Conservation (phyloP, 169 alveolate species). For the Plasmodium malariae region DNA sequence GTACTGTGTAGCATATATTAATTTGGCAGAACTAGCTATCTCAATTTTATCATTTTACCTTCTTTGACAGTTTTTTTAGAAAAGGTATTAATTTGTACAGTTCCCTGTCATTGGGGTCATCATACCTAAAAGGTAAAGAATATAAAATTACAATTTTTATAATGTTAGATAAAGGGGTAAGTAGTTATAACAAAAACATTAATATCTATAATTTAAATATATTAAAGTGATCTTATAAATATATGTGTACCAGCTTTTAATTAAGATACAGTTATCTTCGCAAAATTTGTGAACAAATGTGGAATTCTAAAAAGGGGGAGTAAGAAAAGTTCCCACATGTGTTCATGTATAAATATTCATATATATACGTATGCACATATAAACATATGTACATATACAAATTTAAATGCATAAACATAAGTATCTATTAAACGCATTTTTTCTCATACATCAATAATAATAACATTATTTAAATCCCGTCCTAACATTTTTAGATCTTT, state of each 20-base stretch:
- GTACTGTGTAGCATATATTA: no score
- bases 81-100: constrained; percentile 86
- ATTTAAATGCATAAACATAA: neutral
- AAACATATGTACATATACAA: neutral
- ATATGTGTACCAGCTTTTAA: constrained; percentile 88
- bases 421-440: constrained; percentile 1
- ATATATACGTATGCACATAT: neutral
- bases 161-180: neutral
- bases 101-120: constrained; percentile 87
- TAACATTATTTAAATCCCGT: constrained; percentile 89
- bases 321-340: neutral
- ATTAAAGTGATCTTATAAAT: no score
- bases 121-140: constrained; percentile 81
- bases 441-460: constrained; percentile 88
- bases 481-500: constrained; percentile 91
- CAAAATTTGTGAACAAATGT: constrained; percentile 92
- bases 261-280: constrained; percentile 94
- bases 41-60: constrained; percentile 53
- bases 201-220: no score
- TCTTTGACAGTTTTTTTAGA: constrained; percentile 79
- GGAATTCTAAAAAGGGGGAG: constrained; percentile 84
- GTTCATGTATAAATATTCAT: constrained; percentile 1
- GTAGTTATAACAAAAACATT: neutral
- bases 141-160: neutral
- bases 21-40: no score